These are phyloP conservation scores for Didymella exigua DNA, from an alignment of 2,329 filamentous ascomycete species.

Conservation along the genomic window DNA sequence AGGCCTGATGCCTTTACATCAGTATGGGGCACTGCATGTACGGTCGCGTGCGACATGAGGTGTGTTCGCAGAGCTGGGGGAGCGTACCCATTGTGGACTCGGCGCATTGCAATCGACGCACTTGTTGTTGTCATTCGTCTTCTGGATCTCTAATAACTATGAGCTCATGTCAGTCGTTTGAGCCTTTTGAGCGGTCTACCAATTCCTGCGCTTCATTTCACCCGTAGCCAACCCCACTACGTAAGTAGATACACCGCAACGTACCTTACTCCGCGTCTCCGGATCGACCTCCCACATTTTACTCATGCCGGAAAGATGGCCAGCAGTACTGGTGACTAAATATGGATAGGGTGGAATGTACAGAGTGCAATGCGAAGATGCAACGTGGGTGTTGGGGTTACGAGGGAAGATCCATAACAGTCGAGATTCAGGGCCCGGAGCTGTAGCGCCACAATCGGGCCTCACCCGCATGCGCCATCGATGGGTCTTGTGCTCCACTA, in stretches of 20 bases:
- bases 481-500: neutral
- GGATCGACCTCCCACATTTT: constrained; percentile 99
- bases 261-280: constrained; percentile 92
- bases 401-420: constrained; percentile 11
- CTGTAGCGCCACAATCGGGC: constrained; percentile 17
- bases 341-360: neutral
- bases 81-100: constrained; percentile 90
- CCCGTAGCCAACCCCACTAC: constrained; percentile 17
- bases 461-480: constrained; percentile 3
- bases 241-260: constrained; percentile 17
- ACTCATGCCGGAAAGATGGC: constrained; percentile 49
- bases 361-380: constrained; percentile 1
- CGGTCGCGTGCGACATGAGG: constrained; percentile 10
- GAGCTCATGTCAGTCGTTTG: neutral
- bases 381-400: constrained; percentile 7
- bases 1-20: constrained; percentile 56
- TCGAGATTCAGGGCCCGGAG: constrained; percentile 12
- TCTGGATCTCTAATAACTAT: constrained; percentile 88
- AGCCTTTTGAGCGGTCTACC: neutral
- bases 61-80: neutral
- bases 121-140: constrained; percentile 82
- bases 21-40: constrained; percentile 17
- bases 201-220: neutral
- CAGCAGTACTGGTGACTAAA: neutral
- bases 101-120: constrained; percentile 97